Evolutionary conservation across 2,329 filamentous ascomycete genomes (phyloP), one percentile per base, ranked within the genome.

Genomic region (Diplodia seriata): DNA sequence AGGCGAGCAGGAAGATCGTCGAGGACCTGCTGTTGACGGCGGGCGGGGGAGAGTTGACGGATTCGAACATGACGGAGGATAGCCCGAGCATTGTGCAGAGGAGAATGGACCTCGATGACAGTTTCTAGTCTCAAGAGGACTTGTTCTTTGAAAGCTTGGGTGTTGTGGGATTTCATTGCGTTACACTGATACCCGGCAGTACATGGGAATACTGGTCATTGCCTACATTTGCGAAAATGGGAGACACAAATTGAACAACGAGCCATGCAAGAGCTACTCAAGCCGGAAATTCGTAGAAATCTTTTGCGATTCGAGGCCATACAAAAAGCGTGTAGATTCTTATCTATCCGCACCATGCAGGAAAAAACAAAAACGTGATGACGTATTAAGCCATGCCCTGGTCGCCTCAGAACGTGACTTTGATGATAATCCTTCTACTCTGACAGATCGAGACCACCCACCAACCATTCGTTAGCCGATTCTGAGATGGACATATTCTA

Each of bases 1-100:
- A 95, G 78, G 92, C 92, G 4, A 94, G 91, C 74, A 90, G 86
- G 76, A 86, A 89, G 67, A 94, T 96, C 69, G 91, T 96, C 0
- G 90, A 93, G 64, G 91, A 94, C 74, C 86, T 96, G 57, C 81
- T 95, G 7, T 79, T 91, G 53, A 92, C 91, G 51, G 92, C 92
- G 4, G 92, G 92, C 2, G 90, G 81, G 3, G 78, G 78, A 4
- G 81, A 84, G 68, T 79, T 80, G 2, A 83, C 86, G 4, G 85
- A 85, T 67, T 79, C 80, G 20, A 79, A 81, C 70, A 79, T 82
- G 47, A 74, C 71, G 51, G 80, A 81, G 15, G 79, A 81, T 49
- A 84, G 82, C 70, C 83, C 83, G 3, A 84, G 82, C 69, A 78
- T 85, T 18, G 81, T 85, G 6, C 73, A 78, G 67, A 77, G 79